Conservation (phyloP, 208 protist species). For the Trypanosoma grayi region DNA sequence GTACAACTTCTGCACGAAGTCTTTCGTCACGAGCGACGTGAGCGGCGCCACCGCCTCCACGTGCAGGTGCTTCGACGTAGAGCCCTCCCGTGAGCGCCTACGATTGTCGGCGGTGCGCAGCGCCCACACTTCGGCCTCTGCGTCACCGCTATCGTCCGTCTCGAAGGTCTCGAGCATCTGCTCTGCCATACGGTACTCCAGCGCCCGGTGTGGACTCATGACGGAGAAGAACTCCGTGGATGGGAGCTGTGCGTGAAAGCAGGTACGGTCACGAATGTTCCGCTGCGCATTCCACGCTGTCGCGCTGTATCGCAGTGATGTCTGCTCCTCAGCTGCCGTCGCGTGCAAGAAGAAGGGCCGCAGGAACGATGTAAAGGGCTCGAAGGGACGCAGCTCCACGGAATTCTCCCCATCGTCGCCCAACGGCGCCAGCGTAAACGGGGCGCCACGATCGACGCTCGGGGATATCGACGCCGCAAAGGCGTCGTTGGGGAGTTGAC, state of each 20-base stretch:
- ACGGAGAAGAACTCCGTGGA: slow-evolving; percentile 44
- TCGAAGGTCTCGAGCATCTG: slow-evolving; percentile 8
- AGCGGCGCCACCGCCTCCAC: slow-evolving; percentile 59
- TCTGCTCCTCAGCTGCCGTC: slow-evolving; percentile 22
- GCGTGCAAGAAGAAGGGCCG: slow-evolving; percentile 20
- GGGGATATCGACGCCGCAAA: neutral
- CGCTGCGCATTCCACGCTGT: slow-evolving; percentile 14
- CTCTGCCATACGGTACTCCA: slow-evolving; percentile 29
- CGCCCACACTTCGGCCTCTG: slow-evolving; percentile 44
- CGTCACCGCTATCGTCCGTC: neutral
- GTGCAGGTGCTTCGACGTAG: slow-evolving; percentile 79
- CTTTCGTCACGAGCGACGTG: slow-evolving; percentile 52
- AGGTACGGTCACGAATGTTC: slow-evolving; percentile 19
- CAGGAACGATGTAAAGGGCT: slow-evolving; percentile 42
- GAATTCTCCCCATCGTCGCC: neutral
- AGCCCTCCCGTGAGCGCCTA: slow-evolving; percentile 51
- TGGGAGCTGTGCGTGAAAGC: slow-evolving; percentile 53
- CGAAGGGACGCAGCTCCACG: neutral
- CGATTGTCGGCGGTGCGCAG: slow-evolving; percentile 62
- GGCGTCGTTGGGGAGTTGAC: neutral
- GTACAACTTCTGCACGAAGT: slow-evolving; percentile 20
- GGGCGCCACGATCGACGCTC: neutral
- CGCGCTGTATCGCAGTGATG: slow-evolving; percentile 37
- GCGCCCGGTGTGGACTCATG: slow-evolving; percentile 23
- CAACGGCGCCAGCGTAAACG: neutral